Evolutionary conservation across 345 rosid genomes (phyloP), one percentile per base, ranked within the genome.

Genomic region (Gossypium stocksii): DNA sequence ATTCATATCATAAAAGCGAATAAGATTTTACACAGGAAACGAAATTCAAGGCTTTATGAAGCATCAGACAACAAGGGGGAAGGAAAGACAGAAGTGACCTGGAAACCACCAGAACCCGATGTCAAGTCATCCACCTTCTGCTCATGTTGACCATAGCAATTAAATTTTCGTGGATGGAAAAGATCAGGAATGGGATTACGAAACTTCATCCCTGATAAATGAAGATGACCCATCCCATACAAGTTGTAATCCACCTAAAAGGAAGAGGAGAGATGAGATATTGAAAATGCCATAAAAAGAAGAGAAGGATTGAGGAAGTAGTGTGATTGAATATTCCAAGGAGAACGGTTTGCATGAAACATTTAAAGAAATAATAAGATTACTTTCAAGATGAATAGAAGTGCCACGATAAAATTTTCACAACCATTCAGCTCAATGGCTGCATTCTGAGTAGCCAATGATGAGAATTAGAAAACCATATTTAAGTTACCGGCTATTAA

Each of bases 221-320:
- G 98, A 59, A 94, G 76, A 82, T 85, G 91, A 77, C 97, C 96
- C 99, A 95, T 95, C 81, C 99, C 99, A 82, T 86, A 87, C 80
- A 95, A 86, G 86, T 91, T 95, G 81, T 83, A 87, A 84, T 95
- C 98, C 68, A 95, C 86, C 99, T 95, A 78, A 54, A 69, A 76
- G 75, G 59, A 27, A 78, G 29, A 81, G 9, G 15, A 46, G 34
- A 80, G 14, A 11, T 66, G 64, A 58, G 56, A 44, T 74, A 27
- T 45, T 27, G 77, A 17, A 41, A 74, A 81, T 45, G 72, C 17
- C 3, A 58, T 63, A 15, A 74, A 54, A 45, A 38, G 22, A 58
- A 51, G 22, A 10, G 59, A 9, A 17, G 16, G 44, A 3, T 59
- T 34, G 41, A 15, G 54, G 20, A 59, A 46, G 22, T 20, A 43